Evolutionary conservation across 2,329 filamentous ascomycete species (phyloP), one percentile per base, ranked within the genome.

Genomic region (Sporothrix globosa): DNA sequence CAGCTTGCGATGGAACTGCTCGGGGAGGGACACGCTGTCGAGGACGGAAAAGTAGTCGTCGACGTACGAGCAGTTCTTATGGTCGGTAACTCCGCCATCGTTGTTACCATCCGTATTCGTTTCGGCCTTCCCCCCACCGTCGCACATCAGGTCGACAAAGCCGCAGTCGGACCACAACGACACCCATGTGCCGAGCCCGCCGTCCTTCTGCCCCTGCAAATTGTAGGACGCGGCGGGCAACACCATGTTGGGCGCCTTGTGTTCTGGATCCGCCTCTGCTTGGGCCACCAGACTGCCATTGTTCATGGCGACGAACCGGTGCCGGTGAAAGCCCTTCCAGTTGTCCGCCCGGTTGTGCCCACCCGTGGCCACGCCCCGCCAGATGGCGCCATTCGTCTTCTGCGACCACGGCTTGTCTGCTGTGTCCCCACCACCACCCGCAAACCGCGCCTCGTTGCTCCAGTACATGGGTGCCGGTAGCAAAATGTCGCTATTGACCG

Each of bases 261-360:
- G 34, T 6, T 82, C 78, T 7, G 75, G 68, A 14, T 79, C 80
- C 2, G 79, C 75, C 74, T 90, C 85, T 2, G 85, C 85, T 7
- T 78, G 76, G 6, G 76, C 75, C 4, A 91, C 81, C 70, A 83
- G 84, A 9, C 89, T 91, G 13, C 82, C 85, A 74, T 93, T 93
- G 76, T 89, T 85, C 88, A 93, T 91, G 60, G 88, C 83, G 1
- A 92, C 85, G 76, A 93, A 92, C 1, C 91, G 89, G 76, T 93
- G 91, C 3, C 91, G 87, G 73, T 93, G 91, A 76, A 92, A 93
- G 0, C 88, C 86, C 13, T 83, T 86, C 91, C 91, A 93, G 75
- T 89, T 92, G 39, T 84, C 74, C 77, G 82, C 75, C 74, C 83
- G 80, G 74, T 91, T 88, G 52, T 80, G 79, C 1, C 89, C 90